phyloP scores from a whole-genome alignment of 2,329 filamentous ascomycete species.

The Penicillium psychrosexuale region DNA sequence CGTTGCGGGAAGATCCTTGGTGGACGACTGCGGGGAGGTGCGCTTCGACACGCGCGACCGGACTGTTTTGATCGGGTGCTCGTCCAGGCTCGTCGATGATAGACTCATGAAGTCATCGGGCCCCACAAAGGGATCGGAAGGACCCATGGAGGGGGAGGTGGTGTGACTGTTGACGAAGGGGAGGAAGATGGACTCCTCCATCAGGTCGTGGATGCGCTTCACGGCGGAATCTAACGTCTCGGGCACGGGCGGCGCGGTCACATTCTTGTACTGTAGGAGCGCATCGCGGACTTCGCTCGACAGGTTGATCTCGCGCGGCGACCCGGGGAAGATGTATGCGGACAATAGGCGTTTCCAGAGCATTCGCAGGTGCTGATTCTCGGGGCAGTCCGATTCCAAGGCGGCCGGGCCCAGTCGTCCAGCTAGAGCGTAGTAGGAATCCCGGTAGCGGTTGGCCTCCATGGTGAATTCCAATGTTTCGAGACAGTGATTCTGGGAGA shows the following conservation, averaged over 20 bases:
- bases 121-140: constrained; percentile 43
- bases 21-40: constrained; percentile 33
- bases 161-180: constrained; percentile 76
- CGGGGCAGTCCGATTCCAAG: constrained; percentile 52
- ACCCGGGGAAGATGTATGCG: constrained; percentile 83
- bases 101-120: constrained; percentile 38
- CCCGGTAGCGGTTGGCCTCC: constrained; percentile 81
- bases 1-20: constrained; percentile 30
- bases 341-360: constrained; percentile 86
- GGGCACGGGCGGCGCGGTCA: constrained; percentile 65
- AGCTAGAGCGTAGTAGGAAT: constrained; percentile 60
- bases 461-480: constrained; percentile 96
- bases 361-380: constrained; percentile 68
- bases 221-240: constrained; percentile 77
- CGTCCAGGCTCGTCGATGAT: constrained; percentile 31
- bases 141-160: constrained; percentile 47
- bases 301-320: constrained; percentile 85
- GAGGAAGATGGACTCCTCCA: constrained; percentile 94
- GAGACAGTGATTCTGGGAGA: constrained; percentile 94
- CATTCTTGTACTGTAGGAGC: constrained; percentile 63
- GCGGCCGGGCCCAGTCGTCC: constrained; percentile 49
- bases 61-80: constrained; percentile 27
- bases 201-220: constrained; percentile 85
- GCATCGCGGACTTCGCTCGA: constrained; percentile 80
- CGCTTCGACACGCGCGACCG: constrained; percentile 28